Percentiles rank a stretch among this genome's conserved stretches.
Conservation (phyloP, 2,329 filamentous ascomycete species). For the Pseudofabraea citricarpa region DNA sequence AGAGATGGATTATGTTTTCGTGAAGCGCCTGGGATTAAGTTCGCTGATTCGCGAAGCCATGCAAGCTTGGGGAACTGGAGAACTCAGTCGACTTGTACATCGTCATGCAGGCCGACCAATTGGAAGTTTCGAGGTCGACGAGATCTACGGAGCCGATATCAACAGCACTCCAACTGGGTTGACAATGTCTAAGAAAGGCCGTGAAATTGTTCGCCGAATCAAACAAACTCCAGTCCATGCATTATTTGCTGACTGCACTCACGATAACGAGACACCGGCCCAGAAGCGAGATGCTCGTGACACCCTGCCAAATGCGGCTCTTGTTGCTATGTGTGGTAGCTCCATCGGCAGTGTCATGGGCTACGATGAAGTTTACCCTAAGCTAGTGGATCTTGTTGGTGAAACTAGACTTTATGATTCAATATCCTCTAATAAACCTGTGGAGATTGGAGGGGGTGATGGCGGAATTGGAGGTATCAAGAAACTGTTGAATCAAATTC, state of each 20-base stretch:
- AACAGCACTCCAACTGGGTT: slow-evolving; percentile 26
- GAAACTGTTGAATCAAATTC: slow-evolving; percentile 90
- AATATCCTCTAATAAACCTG: slow-evolving; percentile 59
- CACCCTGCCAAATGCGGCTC: slow-evolving; percentile 86
- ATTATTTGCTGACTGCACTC: slow-evolving; percentile 98
- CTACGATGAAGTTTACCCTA: slow-evolving; percentile 94
- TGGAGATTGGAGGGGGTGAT: slow-evolving; percentile 65
- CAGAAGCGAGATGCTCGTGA: slow-evolving; percentile 94
- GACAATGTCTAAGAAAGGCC: slow-evolving; percentile 24
- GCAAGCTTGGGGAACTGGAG: slow-evolving; percentile 95
- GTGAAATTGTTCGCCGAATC: slow-evolving; percentile 66
- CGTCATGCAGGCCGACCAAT: slow-evolving; percentile 90
- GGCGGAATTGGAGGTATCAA: slow-evolving; percentile 87
- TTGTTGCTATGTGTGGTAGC: slow-evolving; percentile 94
- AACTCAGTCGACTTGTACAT: slow-evolving; percentile 89
- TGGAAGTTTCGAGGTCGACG: slow-evolving; percentile 94
- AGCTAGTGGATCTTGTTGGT: slow-evolving; percentile 85
- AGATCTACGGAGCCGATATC: slow-evolving; percentile 61
- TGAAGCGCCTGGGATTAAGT: slow-evolving; percentile 85
- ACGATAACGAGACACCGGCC: slow-evolving; percentile 94
- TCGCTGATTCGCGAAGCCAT: slow-evolving; percentile 94
- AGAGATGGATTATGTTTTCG: slow-evolving; percentile 93
- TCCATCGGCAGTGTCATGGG: slow-evolving; percentile 96
- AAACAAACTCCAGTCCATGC: slow-evolving; percentile 87
- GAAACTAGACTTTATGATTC: slow-evolving; percentile 83